Evolutionary conservation across 179 eudicot species (phyloP).

Genomic region (Dionaea muscipula): DNA sequence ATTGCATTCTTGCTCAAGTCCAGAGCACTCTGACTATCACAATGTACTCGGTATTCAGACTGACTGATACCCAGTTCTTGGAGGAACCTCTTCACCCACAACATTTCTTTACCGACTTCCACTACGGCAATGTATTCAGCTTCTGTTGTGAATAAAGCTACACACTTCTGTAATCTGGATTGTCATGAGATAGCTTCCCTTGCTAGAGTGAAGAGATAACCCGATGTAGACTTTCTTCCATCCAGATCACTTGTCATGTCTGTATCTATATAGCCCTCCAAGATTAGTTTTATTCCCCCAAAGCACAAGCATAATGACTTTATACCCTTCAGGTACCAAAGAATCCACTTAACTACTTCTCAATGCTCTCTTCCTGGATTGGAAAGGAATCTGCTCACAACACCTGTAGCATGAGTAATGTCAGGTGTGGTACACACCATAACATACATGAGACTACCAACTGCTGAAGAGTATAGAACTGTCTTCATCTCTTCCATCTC

Average conservation of each 20-base stretch:
- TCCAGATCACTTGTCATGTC: neutral
- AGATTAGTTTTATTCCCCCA: neutral
- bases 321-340: neutral
- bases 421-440: neutral
- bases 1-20: neutral
- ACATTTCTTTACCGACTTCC: neutral
- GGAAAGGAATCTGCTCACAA: neutral
- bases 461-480: conserved; percentile 1
- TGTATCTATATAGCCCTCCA: neutral
- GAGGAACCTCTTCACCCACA: neutral
- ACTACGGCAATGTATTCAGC: neutral
- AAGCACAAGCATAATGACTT: neutral
- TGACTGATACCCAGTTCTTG: neutral
- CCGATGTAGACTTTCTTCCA: neutral
- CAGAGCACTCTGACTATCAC: neutral
- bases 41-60: neutral
- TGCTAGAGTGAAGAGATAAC: neutral
- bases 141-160: neutral
- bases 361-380: conserved; percentile 2
- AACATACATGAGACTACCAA: neutral
- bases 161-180: neutral
- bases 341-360: neutral
- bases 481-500: neutral
- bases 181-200: neutral
- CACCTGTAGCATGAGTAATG: conserved; percentile 1